Conservation (phyloP, 2,329 filamentous ascomycete species). For the Aureobasidium subglaciale region DNA sequence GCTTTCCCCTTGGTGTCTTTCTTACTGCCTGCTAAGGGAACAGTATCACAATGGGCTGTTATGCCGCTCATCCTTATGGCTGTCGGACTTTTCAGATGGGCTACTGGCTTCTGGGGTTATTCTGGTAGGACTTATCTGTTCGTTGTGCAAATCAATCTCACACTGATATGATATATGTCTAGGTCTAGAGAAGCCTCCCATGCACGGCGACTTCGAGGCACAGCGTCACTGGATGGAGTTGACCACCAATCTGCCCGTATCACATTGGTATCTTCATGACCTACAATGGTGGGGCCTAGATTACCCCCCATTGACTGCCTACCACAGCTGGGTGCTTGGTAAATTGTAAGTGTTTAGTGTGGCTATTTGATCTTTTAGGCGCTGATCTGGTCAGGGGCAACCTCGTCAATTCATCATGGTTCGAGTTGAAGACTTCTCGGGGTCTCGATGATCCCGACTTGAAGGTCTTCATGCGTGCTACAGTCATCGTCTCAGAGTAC, state of each 20-base stretch:
- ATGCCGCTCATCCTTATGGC: conserved; percentile 82
- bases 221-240: conserved; percentile 99
- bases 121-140: conserved; percentile 56
- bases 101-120: conserved; percentile 86
- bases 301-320: conserved; percentile 94
- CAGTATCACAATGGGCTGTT: conserved; percentile 84
- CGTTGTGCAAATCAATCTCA: too few species aligned
- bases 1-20: conserved; percentile 90
- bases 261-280: conserved; percentile 97
- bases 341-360: conserved; percentile 51
- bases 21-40: conserved; percentile 81
- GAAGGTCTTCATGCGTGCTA: conserved; percentile 94
- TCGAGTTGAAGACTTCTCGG: conserved; percentile 73
- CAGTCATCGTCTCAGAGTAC: conserved; percentile 85
- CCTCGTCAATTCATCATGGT: conserved; percentile 76
- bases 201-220: conserved; percentile 96
- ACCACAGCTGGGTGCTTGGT: conserved; percentile 94
- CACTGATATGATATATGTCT: too few species aligned
- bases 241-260: conserved; percentile 78
- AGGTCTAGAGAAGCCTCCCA: conserved; percentile 76
- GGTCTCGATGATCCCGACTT: conserved; percentile 70
- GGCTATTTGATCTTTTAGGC: neutral
- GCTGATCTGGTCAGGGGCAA: conserved; percentile 49
- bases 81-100: conserved; percentile 89
- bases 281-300: conserved; percentile 96